phyloP scores from a whole-genome alignment of 1,284 basidiomycete species.

The Ceratobasidium sp. region DNA sequence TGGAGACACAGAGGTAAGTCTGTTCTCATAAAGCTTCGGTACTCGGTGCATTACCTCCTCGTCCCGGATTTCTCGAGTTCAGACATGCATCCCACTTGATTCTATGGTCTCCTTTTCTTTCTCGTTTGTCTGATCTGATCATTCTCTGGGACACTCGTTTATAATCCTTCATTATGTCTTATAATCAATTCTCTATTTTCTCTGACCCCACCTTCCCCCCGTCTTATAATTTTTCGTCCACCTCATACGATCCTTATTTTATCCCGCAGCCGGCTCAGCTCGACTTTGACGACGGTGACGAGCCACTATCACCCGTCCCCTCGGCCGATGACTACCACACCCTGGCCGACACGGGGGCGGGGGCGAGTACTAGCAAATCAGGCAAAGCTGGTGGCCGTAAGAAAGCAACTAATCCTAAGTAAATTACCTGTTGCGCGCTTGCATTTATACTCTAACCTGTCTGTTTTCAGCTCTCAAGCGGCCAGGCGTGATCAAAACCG shows the following conservation, averaged over 20 bases:
- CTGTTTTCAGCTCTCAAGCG: conserved; percentile 77
- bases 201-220: conserved; percentile 17
- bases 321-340: conserved; percentile 21
- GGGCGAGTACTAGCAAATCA: not conserved
- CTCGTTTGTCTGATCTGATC: conserved; percentile 39
- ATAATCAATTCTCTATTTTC: conserved; percentile 25
- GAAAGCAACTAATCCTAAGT: conserved; percentile 48
- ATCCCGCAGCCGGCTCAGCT: conserved; percentile 1
- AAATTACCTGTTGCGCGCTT: not conserved
- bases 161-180: conserved; percentile 17
- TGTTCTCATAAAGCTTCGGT: conserved; percentile 14
- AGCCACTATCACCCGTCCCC: conserved; percentile 34
- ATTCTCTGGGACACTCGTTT: conserved; percentile 39
- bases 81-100: conserved; percentile 40
- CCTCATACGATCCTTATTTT: not conserved
- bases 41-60: not conserved
- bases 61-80: conserved; percentile 32
- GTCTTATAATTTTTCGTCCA: not conserved
- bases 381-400: conserved; percentile 43
- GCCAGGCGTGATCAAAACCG: conserved; percentile 90
- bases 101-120: conserved; percentile 22
- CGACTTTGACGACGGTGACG: conserved; percentile 39
- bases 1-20: conserved; percentile 25
- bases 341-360: not conserved
- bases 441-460: not conserved